Evolutionary conservation across 148 eudicot genomes (phyloP), one percentile per base, ranked within the genome.

Genomic region (Limonium bicolor): DNA sequence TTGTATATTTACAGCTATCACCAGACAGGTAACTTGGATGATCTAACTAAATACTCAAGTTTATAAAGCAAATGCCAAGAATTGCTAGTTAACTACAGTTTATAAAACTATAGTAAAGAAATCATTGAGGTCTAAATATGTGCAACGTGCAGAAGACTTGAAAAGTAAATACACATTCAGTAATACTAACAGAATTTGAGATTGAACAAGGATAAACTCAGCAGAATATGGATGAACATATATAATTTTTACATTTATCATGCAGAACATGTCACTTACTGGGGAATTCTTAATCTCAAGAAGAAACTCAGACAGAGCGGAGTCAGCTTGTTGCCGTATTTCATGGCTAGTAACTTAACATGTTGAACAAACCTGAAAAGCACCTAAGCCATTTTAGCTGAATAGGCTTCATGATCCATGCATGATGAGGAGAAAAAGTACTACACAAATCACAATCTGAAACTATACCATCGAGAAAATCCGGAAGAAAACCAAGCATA

Each of bases 401-500:
- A n/a, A n/a, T n/a, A 5, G 10, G 7, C 4, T 22, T 12, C 40
- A 61, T 25, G 48, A 24, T 21, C 39, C 20, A 43, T 37, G 17
- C 12, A 51, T 36, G 42, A 39, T 51, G 21, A 14, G 57, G 22
- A 16, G 40, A 35, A 28, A 27, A 16, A 34, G 21, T 13, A 55
- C 15, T 12, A 34, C 16, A 20, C 14, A 35, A 17, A 7, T 16
- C 25, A 25, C 17, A 34, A 46, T 2, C 9, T 19, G 32, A 55
- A 45, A 34, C 41, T 59, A 53, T 72, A 90, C 99, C 99, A 64
- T 90, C 99, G 45, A 90, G 95, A 73, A 90, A 85, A 73, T 90
- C 99, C 49, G 99, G 99, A 69, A 90, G 99, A 63, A 90, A 90
- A 43, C 99, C 99, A 56, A 90, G 64, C 99, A 90, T 90, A 61